Evolutionary conservation across 2,329 filamentous ascomycete species (phyloP).

Genomic region (Aureobasidium leucospermi): DNA sequence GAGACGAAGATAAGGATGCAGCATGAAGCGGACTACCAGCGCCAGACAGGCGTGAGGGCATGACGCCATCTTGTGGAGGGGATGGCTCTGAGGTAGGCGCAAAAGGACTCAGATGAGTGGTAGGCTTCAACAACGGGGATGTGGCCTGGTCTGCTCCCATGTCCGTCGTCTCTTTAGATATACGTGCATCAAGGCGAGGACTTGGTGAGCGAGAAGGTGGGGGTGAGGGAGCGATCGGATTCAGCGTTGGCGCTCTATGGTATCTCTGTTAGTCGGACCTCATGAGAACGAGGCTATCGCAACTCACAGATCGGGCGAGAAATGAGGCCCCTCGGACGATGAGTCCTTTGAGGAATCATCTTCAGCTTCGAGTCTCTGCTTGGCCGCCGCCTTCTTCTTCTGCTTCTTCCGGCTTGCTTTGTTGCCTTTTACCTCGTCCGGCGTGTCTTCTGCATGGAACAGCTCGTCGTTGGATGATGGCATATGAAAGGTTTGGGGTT

Average conservation of each 20-base stretch:
- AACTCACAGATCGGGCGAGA: constrained; percentile 16
- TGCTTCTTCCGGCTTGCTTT: constrained; percentile 15
- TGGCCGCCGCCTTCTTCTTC: constrained; percentile 16
- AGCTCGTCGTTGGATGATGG: constrained; percentile 18
- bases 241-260: constrained; percentile 9
- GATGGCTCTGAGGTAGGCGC: constrained; percentile 6
- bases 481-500: constrained; percentile 11
- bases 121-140: not conserved
- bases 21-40: constrained; percentile 1
- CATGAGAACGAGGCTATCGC: not conserved
- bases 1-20: constrained; percentile 11
- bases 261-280: not conserved
- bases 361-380: constrained; percentile 12
- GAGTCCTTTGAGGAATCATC: constrained; percentile 13
- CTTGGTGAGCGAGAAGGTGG: constrained; percentile 9
- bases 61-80: constrained; percentile 13
- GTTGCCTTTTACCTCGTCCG: constrained; percentile 14
- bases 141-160: not conserved
- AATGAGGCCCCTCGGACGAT: constrained; percentile 13
- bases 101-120: not conserved
- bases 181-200: not conserved
- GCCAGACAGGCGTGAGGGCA: constrained; percentile 2
- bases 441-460: constrained; percentile 16
- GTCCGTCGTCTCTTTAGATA: not conserved
- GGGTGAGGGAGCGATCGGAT: constrained; percentile 6